phyloP scores from a whole-genome alignment of 768 basidiomycete genomes.

The Mycena polygramma region DNA sequence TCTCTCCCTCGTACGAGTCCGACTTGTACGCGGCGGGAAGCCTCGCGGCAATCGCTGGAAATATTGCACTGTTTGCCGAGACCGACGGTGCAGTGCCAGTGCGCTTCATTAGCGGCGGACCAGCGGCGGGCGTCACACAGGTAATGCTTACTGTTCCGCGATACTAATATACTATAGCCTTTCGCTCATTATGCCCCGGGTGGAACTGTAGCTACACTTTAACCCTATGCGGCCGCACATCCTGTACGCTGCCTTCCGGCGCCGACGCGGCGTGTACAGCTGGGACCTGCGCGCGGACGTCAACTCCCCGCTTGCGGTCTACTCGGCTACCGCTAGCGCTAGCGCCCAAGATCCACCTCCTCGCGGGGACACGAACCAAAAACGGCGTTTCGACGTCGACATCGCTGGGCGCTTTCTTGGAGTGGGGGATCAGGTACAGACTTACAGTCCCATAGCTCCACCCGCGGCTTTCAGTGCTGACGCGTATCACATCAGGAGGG shows the following conservation, averaged over 20 bases:
- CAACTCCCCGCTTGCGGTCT: constrained; percentile 56
- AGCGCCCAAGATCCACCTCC: constrained; percentile 27
- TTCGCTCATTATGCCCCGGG: not conserved
- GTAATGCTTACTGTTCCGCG: constrained; percentile 44
- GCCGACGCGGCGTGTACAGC: constrained; percentile 70
- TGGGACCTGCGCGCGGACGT: constrained; percentile 85
- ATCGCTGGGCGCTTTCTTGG: constrained; percentile 71
- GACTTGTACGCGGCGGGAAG: constrained; percentile 87
- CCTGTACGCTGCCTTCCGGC: constrained; percentile 84
- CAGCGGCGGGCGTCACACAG: constrained; percentile 66
- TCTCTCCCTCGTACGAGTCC: constrained; percentile 72
- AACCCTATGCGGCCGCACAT: constrained; percentile 79
- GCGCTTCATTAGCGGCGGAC: constrained; percentile 73
- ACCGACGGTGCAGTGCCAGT: constrained; percentile 65
- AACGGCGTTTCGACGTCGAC: constrained; percentile 84
- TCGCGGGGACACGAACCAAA: constrained; percentile 74
- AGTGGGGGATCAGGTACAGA: constrained; percentile 74
- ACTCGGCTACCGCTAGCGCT: constrained; percentile 34
- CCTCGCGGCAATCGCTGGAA: constrained; percentile 65
- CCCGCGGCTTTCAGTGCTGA: not conserved
- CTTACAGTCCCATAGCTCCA: too few relatives aligned
- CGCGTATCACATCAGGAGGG: constrained; percentile 60
- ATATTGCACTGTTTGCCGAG: constrained; percentile 79
- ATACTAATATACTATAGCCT: not conserved
- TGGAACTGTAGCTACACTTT: constrained; percentile 71